Conservation (phyloP, 2,329 filamentous ascomycete species). For the Fonsecaea erecta region DNA sequence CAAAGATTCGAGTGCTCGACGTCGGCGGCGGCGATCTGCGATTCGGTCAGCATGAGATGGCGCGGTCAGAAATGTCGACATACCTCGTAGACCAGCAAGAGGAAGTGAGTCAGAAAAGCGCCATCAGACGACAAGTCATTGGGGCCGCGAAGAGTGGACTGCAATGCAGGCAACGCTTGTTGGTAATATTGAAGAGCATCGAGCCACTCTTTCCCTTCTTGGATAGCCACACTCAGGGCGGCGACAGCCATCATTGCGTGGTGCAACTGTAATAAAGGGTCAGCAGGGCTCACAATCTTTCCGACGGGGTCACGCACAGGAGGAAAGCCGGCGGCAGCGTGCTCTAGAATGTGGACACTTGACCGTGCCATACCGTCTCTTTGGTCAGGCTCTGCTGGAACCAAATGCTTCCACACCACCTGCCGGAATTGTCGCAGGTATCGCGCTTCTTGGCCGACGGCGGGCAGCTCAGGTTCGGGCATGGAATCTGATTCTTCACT, state of each 20-base stretch:
- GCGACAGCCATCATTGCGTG: slow-evolving; percentile 65
- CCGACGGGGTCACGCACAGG: slow-evolving; percentile 49
- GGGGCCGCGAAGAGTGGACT: slow-evolving; percentile 50
- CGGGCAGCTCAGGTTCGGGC: slow-evolving; percentile 4
- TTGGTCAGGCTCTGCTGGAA: slow-evolving; percentile 40
- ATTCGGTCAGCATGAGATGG: slow-evolving; percentile 26
- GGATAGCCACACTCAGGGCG: slow-evolving; percentile 57
- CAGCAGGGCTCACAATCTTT: slow-evolving; percentile 7
- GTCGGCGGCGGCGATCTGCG: slow-evolving; percentile 53
- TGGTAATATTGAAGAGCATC: slow-evolving; percentile 61
- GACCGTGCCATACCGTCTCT: slow-evolving; percentile 39
- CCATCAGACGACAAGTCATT: slow-evolving; percentile 61
- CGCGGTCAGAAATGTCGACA: slow-evolving; percentile 24
- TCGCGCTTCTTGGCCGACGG: slow-evolving; percentile 40
- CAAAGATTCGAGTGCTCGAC: slow-evolving; percentile 56
- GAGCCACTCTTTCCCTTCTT: slow-evolving; percentile 52
- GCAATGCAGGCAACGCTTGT: slow-evolving; percentile 56
- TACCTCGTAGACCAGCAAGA: slow-evolving; percentile 63
- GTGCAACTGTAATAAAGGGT: slow-evolving; percentile 50
- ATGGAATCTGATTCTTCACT: slow-evolving; percentile 25
- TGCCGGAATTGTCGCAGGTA: slow-evolving; percentile 49
- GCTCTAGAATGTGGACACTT: slow-evolving; percentile 51
- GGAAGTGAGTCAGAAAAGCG: slow-evolving; percentile 61
- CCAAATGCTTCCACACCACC: slow-evolving; percentile 49
- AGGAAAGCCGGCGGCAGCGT: slow-evolving; percentile 55